These are phyloP conservation scores for Macrophomina phaseolina DNA, from an alignment of 2,329 filamentous ascomycete genomes.

Conservation along the genomic window DNA sequence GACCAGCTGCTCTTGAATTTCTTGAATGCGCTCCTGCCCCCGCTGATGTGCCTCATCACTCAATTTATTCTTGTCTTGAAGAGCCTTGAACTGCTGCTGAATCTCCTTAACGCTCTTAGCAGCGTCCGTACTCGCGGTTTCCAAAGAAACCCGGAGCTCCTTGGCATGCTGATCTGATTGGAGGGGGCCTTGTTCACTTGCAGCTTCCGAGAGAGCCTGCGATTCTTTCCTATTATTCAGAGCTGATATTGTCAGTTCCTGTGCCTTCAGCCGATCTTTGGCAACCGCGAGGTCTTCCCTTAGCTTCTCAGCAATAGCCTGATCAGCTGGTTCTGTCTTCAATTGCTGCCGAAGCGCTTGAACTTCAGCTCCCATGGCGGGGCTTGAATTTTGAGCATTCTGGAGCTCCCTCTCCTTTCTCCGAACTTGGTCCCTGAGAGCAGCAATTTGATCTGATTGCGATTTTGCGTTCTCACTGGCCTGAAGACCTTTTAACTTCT, in stretches of 20 bases:
- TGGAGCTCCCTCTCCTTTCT: not conserved
- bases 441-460: not conserved
- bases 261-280: not conserved
- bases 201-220: not conserved
- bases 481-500: not conserved
- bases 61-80: not conserved
- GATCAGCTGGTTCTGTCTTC: not conserved
- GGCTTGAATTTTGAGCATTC: not conserved
- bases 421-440: slow-evolving; percentile 4
- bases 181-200: not conserved
- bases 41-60: not conserved
- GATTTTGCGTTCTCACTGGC: not conserved
- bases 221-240: not conserved
- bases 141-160: not conserved
- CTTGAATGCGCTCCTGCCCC: not conserved
- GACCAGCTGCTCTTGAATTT: not conserved
- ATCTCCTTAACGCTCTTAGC: not conserved
- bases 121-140: not conserved
- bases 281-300: not conserved
- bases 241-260: not conserved
- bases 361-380: no score
- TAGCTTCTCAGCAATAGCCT: no score
- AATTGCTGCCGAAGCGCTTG: not conserved
- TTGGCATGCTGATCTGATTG: not conserved
- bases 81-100: not conserved